phyloP scores from a whole-genome alignment of 306 rosid genomes.

The Arachis hypogaea region DNA sequence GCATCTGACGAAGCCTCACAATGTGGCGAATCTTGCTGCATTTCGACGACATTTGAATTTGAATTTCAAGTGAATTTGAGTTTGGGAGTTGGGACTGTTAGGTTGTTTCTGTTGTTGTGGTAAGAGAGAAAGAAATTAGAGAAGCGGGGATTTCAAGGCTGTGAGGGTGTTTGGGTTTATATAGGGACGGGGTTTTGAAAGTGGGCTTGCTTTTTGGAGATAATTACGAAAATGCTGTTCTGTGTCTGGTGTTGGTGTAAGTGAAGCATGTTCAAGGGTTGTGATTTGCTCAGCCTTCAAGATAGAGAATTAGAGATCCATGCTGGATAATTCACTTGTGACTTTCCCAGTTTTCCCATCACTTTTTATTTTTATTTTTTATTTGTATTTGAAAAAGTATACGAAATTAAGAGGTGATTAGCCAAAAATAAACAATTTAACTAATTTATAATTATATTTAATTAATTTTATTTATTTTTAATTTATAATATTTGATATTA shows the following conservation, averaged over 20 bases:
- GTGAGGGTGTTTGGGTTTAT: slow-evolving; percentile 36
- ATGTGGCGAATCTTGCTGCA: slow-evolving; percentile 95
- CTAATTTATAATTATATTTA: no score
- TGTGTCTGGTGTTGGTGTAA: slow-evolving; percentile 12
- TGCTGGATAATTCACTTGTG: background rate
- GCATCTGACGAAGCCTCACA: slow-evolving; percentile 86
- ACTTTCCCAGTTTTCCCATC: no score
- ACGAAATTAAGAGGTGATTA: no score
- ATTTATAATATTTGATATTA: no score
- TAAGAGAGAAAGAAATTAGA: background rate
- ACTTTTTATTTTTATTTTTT: no score
- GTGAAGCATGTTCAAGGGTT: slow-evolving; percentile 9
- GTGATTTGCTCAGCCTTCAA: slow-evolving; percentile 3
- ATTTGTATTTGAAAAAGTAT: no score
- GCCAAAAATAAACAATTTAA: no score
- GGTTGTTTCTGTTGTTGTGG: background rate
- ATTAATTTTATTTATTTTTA: no score
- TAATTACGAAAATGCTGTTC: slow-evolving; percentile 47
- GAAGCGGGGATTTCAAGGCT: slow-evolving; percentile 19
- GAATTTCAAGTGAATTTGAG: background rate
- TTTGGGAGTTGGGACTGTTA: background rate
- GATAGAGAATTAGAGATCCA: background rate
- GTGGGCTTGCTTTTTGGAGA: slow-evolving; percentile 34
- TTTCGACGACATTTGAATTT: slow-evolving; percentile 52
- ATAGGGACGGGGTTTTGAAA: background rate